Conservation (phyloP, 2,329 filamentous ascomycete genomes). For the Ceratocystis destructans region DNA sequence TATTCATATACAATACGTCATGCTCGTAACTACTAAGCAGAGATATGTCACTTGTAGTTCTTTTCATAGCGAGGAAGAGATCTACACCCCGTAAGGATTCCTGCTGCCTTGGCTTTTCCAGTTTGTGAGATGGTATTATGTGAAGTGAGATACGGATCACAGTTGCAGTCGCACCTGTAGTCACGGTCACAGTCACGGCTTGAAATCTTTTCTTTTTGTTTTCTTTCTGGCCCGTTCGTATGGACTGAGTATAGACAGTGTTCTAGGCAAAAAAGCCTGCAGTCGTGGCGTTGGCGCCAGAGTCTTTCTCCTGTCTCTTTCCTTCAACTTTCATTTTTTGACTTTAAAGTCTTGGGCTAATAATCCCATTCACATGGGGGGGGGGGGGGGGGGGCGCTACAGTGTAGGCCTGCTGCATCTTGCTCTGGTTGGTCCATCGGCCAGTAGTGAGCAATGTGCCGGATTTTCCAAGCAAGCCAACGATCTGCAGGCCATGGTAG, state of each 20-base stretch:
- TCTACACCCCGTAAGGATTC: background rate
- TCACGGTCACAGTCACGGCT: background rate
- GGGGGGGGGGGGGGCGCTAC: background rate
- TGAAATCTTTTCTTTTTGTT: background rate
- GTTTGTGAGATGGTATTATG: background rate
- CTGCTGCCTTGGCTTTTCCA: background rate
- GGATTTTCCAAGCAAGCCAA: background rate
- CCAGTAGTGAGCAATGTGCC: constrained; percentile 1
- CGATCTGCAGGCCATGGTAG: background rate
- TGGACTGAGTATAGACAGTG: background rate
- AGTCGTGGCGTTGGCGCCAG: background rate
- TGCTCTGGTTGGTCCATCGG: background rate
- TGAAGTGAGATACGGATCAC: too few species aligned
- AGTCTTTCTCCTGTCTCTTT: background rate
- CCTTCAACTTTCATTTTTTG: background rate
- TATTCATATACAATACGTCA: too few species aligned
- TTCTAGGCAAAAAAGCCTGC: background rate
- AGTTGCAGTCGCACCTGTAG: background rate
- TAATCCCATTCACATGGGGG: background rate
- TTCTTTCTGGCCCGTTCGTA: too few species aligned
- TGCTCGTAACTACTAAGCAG: too few species aligned
- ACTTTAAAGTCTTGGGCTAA: background rate
- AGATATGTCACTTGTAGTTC: too few species aligned
- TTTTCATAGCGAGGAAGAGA: background rate
- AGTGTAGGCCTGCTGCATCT: background rate